Percentiles rank a stretch among this genome's conserved stretches.
Conservation (phyloP, 495 filamentous ascomycete species). For the Penicillium ochrochloron region DNA sequence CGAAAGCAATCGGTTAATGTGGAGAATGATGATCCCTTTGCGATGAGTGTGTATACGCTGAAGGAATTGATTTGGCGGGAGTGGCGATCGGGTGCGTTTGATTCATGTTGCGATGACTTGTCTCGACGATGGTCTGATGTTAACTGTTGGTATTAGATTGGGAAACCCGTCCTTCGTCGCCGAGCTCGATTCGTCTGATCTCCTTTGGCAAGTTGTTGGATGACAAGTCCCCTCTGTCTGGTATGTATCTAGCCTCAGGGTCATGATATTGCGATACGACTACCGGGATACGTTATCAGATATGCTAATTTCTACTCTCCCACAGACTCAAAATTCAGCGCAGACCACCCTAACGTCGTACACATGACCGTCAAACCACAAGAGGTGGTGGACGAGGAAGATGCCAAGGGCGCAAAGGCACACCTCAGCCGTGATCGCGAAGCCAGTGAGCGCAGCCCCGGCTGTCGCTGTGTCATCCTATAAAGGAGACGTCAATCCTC, state of each 20-base stretch:
- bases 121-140: neutral
- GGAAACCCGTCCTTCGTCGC: conserved; percentile 81
- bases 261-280: neutral
- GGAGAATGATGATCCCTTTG: conserved; percentile 79
- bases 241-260: conserved; percentile 42
- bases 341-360: conserved; percentile 76
- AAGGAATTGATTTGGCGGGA: conserved; percentile 91
- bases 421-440: conserved; percentile 61
- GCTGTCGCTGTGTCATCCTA: conserved; percentile 82
- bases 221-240: conserved; percentile 79
- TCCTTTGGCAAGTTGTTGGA: conserved; percentile 86
- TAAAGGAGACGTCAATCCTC: conserved; percentile 43
- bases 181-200: conserved; percentile 84
- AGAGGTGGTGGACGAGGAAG: conserved; percentile 88
- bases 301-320: neutral
- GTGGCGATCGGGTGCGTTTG: conserved; percentile 70
- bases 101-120: neutral
- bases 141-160: conserved; percentile 61
- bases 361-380: conserved; percentile 93
- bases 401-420: conserved; percentile 75
- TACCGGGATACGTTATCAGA: neutral
- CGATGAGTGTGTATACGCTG: conserved; percentile 86
- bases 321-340: conserved; percentile 77
- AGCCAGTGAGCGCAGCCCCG: conserved; percentile 64
- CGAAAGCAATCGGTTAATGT: conserved; percentile 75